phyloP scores from a whole-genome alignment of 2,329 filamentous ascomycete genomes.

The Colletotrichum filicis region DNA sequence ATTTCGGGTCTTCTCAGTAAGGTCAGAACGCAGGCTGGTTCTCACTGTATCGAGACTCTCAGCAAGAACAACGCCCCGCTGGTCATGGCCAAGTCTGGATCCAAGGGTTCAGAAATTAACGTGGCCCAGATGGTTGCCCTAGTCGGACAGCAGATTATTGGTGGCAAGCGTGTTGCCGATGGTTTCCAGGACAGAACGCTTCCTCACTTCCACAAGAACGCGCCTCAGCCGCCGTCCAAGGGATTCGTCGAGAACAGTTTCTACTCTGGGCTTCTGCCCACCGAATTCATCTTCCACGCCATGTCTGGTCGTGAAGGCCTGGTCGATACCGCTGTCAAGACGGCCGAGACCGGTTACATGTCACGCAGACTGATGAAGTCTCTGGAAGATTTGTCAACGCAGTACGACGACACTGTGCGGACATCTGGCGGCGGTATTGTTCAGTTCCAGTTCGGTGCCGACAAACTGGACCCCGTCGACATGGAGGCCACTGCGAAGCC shows the following conservation, averaged over 20 bases:
- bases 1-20: conserved; percentile 93
- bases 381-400: conserved; percentile 90
- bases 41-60: conserved; percentile 88
- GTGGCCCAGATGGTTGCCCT: conserved; percentile 98
- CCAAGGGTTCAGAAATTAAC: conserved; percentile 97
- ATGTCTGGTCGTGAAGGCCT: conserved; percentile 98
- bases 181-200: conserved; percentile 96
- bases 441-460: conserved; percentile 97
- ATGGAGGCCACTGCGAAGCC: conserved; percentile 96
- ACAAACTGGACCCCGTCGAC: conserved; percentile 94
- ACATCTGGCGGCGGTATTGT: conserved; percentile 91
- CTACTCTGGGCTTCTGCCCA: conserved; percentile 89
- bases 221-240: conserved; percentile 91
- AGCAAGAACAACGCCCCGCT: conserved; percentile 93
- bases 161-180: conserved; percentile 89
- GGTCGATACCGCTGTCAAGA: conserved; percentile 98
- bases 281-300: conserved; percentile 97
- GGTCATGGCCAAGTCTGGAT: conserved; percentile 97
- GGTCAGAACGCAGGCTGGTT: conserved; percentile 90
- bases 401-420: conserved; percentile 94
- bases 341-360: conserved; percentile 99
- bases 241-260: conserved; percentile 98
- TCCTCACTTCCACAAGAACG: conserved; percentile 95
- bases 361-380: conserved; percentile 98
- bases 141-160: conserved; percentile 98